Conservation (phyloP, 169 alveolate genomes). For the Plasmodium malariae region DNA sequence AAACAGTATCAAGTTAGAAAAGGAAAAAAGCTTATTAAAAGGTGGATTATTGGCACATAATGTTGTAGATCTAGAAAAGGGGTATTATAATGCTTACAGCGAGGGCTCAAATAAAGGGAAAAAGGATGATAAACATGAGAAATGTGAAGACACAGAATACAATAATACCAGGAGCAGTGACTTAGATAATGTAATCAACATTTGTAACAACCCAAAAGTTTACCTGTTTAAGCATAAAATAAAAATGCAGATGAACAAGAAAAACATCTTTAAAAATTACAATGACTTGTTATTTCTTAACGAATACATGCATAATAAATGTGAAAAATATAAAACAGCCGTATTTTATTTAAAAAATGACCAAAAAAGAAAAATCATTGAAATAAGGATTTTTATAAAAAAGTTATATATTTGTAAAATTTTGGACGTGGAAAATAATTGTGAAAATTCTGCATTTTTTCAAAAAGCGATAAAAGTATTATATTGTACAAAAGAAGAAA, state of each 20-base stretch:
- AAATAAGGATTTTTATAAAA: slow-evolving; percentile 52
- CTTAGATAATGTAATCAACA: too few relatives aligned
- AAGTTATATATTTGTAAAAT: slow-evolving; percentile 41
- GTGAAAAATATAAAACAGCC: slow-evolving; percentile 42
- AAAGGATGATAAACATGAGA: too few relatives aligned
- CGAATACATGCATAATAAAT: slow-evolving; percentile 42
- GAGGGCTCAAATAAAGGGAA: too few relatives aligned
- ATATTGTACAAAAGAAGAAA: slow-evolving; percentile 13
- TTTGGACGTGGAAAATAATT: background rate
- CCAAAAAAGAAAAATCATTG: slow-evolving; percentile 37
- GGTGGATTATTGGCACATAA: too few relatives aligned
- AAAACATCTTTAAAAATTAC: slow-evolving; percentile 55
- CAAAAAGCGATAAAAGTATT: slow-evolving; percentile 67
- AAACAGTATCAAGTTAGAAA: too few relatives aligned
- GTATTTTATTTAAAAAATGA: slow-evolving; percentile 42
- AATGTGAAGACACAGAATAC: too few relatives aligned
- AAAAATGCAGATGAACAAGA: slow-evolving; percentile 20
- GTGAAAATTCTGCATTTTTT: slow-evolving; percentile 14
- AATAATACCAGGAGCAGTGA: too few relatives aligned
- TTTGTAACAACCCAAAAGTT: background rate
- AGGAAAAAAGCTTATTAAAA: too few relatives aligned
- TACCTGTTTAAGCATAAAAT: slow-evolving; percentile 66
- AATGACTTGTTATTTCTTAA: slow-evolving; percentile 24
- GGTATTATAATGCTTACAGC: too few relatives aligned
- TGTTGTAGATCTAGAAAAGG: too few relatives aligned